Evolutionary conservation across 441 rosid genomes (phyloP).

Genomic region (Adansonia rubrostipa): DNA sequence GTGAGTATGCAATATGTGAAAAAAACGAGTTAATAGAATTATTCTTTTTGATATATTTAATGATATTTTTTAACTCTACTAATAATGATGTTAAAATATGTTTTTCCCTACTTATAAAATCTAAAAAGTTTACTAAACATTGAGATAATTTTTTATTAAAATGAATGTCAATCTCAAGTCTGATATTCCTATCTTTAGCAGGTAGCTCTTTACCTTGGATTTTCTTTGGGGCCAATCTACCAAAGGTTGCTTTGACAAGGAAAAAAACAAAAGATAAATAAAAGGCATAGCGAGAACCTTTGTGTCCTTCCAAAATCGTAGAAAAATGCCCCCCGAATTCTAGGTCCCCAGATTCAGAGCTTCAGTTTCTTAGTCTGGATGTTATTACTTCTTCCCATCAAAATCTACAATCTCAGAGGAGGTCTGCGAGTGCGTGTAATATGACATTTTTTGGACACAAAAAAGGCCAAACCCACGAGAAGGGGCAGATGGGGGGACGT

Average conservation of each 20-base stretch:
- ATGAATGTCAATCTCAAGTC: no score
- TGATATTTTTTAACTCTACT: no score
- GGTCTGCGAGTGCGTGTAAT: neutral
- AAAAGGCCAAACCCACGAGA: constrained; percentile 29
- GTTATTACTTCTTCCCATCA: neutral
- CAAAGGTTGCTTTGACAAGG: neutral
- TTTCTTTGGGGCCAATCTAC: no score
- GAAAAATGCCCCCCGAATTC: constrained; percentile 18
- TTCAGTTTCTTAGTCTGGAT: neutral
- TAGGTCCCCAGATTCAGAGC: constrained; percentile 1
- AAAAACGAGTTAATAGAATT: no score
- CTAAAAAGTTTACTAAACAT: no score
- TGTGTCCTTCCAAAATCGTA: neutral
- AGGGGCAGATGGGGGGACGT: neutral
- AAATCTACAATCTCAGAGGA: neutral
- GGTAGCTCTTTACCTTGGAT: neutral
- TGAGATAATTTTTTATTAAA: no score
- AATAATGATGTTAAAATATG: no score
- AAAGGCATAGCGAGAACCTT: neutral
- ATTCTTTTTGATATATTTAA: no score
- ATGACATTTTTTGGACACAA: constrained; percentile 7
- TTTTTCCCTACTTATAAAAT: no score
- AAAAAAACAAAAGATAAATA: neutral
- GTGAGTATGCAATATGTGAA: no score
- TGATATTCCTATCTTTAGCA: neutral